phyloP scores from a whole-genome alignment of 2,329 filamentous ascomycete species.

The Drechslerella dactyloides region DNA sequence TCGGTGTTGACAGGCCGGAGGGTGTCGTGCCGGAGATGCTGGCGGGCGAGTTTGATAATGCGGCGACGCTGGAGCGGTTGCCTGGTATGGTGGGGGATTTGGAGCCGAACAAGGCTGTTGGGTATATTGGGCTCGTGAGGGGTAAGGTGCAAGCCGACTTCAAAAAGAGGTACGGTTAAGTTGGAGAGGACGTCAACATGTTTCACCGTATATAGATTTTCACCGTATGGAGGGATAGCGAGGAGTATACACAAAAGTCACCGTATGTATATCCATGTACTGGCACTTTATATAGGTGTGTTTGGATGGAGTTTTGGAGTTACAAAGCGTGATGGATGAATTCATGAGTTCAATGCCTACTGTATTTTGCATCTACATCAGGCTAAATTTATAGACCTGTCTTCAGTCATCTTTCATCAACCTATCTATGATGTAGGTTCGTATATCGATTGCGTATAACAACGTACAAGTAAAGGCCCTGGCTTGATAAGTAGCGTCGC shows the following conservation, averaged over 20 bases:
- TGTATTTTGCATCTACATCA: too few species aligned
- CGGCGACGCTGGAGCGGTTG: slow-evolving; percentile 27
- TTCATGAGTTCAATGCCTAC: too few species aligned
- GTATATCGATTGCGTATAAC: too few species aligned
- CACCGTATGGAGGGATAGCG: slow-evolving; percentile 1
- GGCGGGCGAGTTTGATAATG: slow-evolving; percentile 44
- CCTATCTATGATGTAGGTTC: too few species aligned
- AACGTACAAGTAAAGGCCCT: too few species aligned
- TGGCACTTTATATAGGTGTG: background rate
- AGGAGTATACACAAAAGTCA: background rate
- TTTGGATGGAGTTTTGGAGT: background rate
- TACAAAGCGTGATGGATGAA: too few species aligned
- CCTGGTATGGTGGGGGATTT: slow-evolving; percentile 46
- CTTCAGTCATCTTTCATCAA: too few species aligned
- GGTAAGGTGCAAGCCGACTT: slow-evolving; percentile 16
- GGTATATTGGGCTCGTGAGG: slow-evolving; percentile 46
- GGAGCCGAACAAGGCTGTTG: slow-evolving; percentile 30
- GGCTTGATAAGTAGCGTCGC: too few species aligned
- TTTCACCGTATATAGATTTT: background rate
- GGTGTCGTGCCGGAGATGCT: slow-evolving; percentile 38
- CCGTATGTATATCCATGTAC: slow-evolving; percentile 2
- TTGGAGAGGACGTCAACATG: background rate
- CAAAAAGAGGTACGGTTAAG: slow-evolving; percentile 40
- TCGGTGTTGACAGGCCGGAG: slow-evolving; percentile 42
- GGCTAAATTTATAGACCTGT: too few species aligned